phyloP scores from a whole-genome alignment of 2,329 filamentous ascomycete species.

The Scedosporium boydii region DNA sequence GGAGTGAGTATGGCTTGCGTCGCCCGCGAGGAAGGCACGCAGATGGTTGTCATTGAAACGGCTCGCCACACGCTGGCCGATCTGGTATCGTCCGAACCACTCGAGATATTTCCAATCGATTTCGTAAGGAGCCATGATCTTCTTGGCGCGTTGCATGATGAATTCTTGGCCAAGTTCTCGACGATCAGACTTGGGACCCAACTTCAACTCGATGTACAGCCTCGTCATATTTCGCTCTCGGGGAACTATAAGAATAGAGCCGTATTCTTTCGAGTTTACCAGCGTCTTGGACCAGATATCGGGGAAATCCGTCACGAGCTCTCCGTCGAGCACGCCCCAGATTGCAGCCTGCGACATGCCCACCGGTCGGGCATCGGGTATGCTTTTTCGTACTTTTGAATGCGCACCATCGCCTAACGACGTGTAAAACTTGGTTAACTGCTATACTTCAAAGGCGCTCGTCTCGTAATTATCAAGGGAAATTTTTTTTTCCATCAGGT shows the following conservation, averaged over 20 bases:
- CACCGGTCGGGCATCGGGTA: slow-evolving; percentile 46
- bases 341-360: slow-evolving; percentile 43
- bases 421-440: not conserved
- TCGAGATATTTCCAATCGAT: slow-evolving; percentile 50
- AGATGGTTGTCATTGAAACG: slow-evolving; percentile 54
- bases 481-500: not conserved
- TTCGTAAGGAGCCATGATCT: slow-evolving; percentile 49
- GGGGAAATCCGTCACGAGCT: slow-evolving; percentile 62
- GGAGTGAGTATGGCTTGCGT: slow-evolving; percentile 63
- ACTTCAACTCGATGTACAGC: slow-evolving; percentile 46
- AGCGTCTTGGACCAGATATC: slow-evolving; percentile 68
- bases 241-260: slow-evolving; percentile 65
- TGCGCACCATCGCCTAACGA: slow-evolving; percentile 56
- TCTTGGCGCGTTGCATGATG: slow-evolving; percentile 57
- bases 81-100: slow-evolving; percentile 66
- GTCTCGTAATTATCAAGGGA: not conserved
- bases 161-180: slow-evolving; percentile 49
- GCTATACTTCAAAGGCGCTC: not conserved
- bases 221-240: slow-evolving; percentile 65
- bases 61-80: slow-evolving; percentile 61
- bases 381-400: slow-evolving; percentile 58
- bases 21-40: slow-evolving; percentile 59
- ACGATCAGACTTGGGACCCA: slow-evolving; percentile 28
- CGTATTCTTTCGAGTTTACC: slow-evolving; percentile 55
- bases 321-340: slow-evolving; percentile 66